Evolutionary conservation across 2,329 filamentous ascomycete species (phyloP).

Genomic region (Endoconidiophora laricicola): DNA sequence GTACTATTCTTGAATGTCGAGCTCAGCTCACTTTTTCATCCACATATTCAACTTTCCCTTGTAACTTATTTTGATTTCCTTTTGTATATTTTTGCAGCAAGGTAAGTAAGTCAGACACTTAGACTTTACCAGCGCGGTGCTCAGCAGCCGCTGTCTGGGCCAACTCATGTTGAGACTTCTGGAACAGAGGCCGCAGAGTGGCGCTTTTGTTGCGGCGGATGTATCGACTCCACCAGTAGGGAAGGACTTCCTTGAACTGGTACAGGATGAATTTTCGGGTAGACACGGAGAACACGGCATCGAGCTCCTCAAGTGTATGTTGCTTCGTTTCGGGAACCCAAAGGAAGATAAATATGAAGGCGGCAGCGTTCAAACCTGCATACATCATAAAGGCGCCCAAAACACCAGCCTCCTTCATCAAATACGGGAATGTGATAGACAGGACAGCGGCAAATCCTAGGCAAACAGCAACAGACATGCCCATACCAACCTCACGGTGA

Average conservation of each 20-base stretch:
- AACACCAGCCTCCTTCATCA: conserved; percentile 20
- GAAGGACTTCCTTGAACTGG: conserved; percentile 23
- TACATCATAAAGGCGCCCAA: conserved; percentile 31
- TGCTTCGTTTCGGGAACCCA: conserved; percentile 44
- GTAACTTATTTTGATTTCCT: too few relatives aligned
- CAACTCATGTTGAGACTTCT: conserved; percentile 7
- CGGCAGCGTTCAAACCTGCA: conserved; percentile 37
- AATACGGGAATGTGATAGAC: conserved; percentile 33
- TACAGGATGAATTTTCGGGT: conserved; percentile 25
- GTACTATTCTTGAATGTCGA: too few relatives aligned
- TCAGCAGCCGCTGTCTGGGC: not conserved
- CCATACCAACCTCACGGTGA: conserved; percentile 48
- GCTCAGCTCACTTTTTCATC: not conserved
- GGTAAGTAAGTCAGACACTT: not conserved
- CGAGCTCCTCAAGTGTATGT: conserved; percentile 33
- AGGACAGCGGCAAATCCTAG: conserved; percentile 36
- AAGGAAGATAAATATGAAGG: conserved; percentile 38
- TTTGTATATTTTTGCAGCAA: not conserved
- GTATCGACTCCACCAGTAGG: conserved; percentile 23
- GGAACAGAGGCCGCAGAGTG: conserved; percentile 10
- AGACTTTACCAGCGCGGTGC: not conserved
- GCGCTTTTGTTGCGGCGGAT: conserved; percentile 12
- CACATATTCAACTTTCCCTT: not conserved
- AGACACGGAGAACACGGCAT: conserved; percentile 30
- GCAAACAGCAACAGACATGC: conserved; percentile 43